Evolutionary conservation across 2,329 filamentous ascomycete genomes (phyloP).

Genomic region (Passalora sequoiae): DNA sequence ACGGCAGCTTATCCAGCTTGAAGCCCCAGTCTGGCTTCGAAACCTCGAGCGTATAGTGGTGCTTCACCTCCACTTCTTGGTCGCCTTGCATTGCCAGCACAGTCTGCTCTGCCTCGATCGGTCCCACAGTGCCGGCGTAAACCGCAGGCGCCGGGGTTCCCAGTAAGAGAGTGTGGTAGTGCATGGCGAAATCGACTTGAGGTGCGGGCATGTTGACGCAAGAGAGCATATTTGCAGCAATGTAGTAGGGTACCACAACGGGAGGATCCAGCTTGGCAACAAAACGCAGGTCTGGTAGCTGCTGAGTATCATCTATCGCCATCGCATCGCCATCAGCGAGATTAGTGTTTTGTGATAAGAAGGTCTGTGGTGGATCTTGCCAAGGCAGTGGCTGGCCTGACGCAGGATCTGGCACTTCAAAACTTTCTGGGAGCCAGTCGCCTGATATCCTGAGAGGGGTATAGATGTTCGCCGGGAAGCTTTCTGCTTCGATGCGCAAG

Average conservation of each 20-base stretch:
- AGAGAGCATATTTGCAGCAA: slow-evolving; percentile 59
- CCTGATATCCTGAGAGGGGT: slow-evolving; percentile 65
- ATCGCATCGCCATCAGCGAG: slow-evolving; percentile 45
- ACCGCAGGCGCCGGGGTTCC: slow-evolving; percentile 7
- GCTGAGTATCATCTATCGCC: slow-evolving; percentile 47
- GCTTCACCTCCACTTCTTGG: slow-evolving; percentile 26
- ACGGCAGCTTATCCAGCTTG: slow-evolving; percentile 62
- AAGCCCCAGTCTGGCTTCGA: slow-evolving; percentile 69
- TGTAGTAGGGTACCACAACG: slow-evolving; percentile 60
- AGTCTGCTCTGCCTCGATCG: slow-evolving; percentile 8
- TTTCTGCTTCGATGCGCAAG: slow-evolving; percentile 61
- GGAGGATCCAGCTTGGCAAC: slow-evolving; percentile 70
- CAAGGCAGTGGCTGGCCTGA: slow-evolving; percentile 49
- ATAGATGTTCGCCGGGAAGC: slow-evolving; percentile 44
- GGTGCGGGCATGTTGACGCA: slow-evolving; percentile 55
- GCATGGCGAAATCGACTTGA: slow-evolving; percentile 21
- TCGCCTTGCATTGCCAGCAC: slow-evolving; percentile 10
- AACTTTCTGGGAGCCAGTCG: slow-evolving; percentile 64
- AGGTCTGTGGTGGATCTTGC: slow-evolving; percentile 64
- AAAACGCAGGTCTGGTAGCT: slow-evolving; percentile 68
- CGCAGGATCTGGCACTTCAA: slow-evolving; percentile 65
- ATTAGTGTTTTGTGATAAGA: slow-evolving; percentile 39
- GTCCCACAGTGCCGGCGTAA: not conserved
- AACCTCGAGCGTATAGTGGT: slow-evolving; percentile 60
- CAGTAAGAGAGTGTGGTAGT: slow-evolving; percentile 24